Evolutionary conservation across 306 rosid genomes (phyloP).

Genomic region (Ormosia emarginata): DNA sequence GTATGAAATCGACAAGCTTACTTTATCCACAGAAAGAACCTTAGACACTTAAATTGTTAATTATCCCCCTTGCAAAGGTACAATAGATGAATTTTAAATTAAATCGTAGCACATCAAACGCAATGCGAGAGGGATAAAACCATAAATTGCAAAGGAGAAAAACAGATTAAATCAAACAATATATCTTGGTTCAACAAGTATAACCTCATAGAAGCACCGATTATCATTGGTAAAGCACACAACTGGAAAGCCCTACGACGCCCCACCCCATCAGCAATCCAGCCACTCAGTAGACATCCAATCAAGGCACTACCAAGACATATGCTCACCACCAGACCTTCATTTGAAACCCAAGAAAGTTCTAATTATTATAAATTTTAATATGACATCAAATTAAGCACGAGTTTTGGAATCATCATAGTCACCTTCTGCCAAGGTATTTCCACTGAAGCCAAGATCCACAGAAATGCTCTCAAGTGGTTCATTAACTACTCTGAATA

Average conservation of each 20-base stretch:
- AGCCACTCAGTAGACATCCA: conserved; percentile 90
- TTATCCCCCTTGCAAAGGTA: neutral
- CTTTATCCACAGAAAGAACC: neutral
- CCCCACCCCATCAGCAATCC: conserved; percentile 93
- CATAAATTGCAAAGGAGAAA: neutral
- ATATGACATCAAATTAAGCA: conserved; percentile 14
- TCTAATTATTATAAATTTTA: conserved; percentile 10
- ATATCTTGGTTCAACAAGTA: conserved; percentile 11
- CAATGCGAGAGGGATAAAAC: neutral
- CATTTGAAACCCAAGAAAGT: conserved; percentile 24
- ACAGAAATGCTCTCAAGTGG: conserved; percentile 88
- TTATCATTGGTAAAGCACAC: conserved; percentile 83
- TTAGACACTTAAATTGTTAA: neutral
- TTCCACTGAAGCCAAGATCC: conserved; percentile 93
- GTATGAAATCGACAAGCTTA: neutral
- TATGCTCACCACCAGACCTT: conserved; percentile 96
- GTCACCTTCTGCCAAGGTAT: conserved; percentile 91
- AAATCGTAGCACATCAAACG: neutral
- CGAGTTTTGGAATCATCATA: neutral
- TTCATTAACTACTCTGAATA: conserved; percentile 87
- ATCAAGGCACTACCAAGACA: conserved; percentile 91
- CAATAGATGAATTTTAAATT: neutral
- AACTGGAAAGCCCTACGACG: conserved; percentile 95
- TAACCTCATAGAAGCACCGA: conserved; percentile 88
- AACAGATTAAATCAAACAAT: conserved; percentile 2